phyloP scores from a whole-genome alignment of 768 basidiomycete species.

The Rhizopogon salebrosus region DNA sequence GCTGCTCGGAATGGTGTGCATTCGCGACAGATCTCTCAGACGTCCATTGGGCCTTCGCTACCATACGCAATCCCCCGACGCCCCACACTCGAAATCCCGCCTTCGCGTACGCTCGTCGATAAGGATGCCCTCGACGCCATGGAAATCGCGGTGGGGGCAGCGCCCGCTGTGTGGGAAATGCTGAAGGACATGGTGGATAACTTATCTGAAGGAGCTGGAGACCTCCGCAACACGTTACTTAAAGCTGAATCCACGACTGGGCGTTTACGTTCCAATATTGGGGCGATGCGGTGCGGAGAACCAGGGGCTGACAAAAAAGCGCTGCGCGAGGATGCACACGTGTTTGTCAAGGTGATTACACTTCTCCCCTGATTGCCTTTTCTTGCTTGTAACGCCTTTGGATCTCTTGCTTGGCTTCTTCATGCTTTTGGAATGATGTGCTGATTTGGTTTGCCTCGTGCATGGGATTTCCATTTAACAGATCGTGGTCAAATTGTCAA shows the following conservation, averaged over 20 bases:
- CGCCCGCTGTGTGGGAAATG: slow-evolving; percentile 78
- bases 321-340: slow-evolving; percentile 71
- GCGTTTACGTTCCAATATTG: slow-evolving; percentile 55
- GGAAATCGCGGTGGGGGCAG: slow-evolving; percentile 71
- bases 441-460: slow-evolving; percentile 2
- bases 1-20: slow-evolving; percentile 20
- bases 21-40: slow-evolving; percentile 40
- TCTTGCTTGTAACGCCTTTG: neutral
- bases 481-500: slow-evolving; percentile 76
- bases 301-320: slow-evolving; percentile 49
- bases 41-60: slow-evolving; percentile 35
- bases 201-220: slow-evolving; percentile 43
- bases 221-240: slow-evolving; percentile 50
- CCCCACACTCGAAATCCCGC: slow-evolving; percentile 43
- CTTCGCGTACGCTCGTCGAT: slow-evolving; percentile 64
- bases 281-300: slow-evolving; percentile 52
- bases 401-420: neutral
- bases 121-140: slow-evolving; percentile 78
- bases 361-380: neutral
- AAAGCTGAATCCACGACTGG: slow-evolving; percentile 62
- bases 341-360: slow-evolving; percentile 75
- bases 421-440: neutral
- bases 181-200: slow-evolving; percentile 70
- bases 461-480: slow-evolving; percentile 19
- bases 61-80: slow-evolving; percentile 20